phyloP scores from a whole-genome alignment of 1,284 basidiomycete genomes.

The Trametes sp. region DNA sequence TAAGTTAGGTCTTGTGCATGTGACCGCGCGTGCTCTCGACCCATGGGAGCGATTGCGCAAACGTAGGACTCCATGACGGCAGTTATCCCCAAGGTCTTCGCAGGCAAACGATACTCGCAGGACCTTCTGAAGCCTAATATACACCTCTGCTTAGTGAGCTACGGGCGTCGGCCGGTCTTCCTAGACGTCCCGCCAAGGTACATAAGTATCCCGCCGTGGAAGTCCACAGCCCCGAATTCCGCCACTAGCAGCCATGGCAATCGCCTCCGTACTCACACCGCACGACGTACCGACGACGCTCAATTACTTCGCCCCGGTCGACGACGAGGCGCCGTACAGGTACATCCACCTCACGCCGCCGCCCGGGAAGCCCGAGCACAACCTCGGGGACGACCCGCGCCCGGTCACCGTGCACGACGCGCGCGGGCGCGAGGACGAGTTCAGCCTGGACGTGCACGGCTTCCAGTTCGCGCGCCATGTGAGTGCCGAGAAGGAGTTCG shows the following conservation, averaged over 20 bases:
- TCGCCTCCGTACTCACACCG: conserved; percentile 34
- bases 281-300: conserved; percentile 36
- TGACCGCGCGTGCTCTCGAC: conserved; percentile 1
- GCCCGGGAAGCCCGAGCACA: conserved; percentile 32
- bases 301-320: conserved; percentile 37
- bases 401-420: conserved; percentile 39
- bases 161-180: too few species aligned
- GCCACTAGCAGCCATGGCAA: conserved; percentile 28
- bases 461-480: conserved; percentile 46
- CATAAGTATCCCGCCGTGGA: not conserved
- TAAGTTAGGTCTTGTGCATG: conserved; percentile 2
- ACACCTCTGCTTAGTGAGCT: conserved; percentile 19
- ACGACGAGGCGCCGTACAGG: conserved; percentile 36
- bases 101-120: not conserved
- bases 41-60: conserved; percentile 24
- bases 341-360: conserved; percentile 38
- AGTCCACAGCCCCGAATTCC: not conserved
- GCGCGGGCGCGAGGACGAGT: conserved; percentile 36
- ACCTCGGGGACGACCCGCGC: conserved; percentile 37
- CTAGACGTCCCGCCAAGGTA: not conserved
- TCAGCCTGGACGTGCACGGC: conserved; percentile 47
- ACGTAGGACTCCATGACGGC: conserved; percentile 12
- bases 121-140: conserved; percentile 3
- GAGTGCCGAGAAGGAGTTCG: conserved; percentile 41
- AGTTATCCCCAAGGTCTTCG: not conserved